phyloP scores from a whole-genome alignment of 345 rosid genomes.

The Salix udensis region DNA sequence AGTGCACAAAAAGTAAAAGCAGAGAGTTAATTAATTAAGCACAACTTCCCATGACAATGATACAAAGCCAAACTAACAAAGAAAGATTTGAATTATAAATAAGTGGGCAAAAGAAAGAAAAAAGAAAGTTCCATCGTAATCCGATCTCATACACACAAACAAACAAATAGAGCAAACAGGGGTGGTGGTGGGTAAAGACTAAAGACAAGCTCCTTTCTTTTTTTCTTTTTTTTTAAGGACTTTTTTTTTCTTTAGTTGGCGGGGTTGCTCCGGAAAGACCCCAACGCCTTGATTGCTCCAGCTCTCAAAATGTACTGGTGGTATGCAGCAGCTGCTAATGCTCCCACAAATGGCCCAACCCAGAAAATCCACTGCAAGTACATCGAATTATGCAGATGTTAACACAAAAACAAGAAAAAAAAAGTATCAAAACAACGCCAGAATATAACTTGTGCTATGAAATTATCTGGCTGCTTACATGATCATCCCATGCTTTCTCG shows the following conservation, averaged over 20 bases:
- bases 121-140: constrained; percentile 2
- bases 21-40: background rate
- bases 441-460: background rate
- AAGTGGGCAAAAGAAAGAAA: background rate
- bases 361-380: constrained; percentile 63
- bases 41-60: constrained; percentile 21
- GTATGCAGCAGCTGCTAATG: constrained; percentile 67
- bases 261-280: constrained; percentile 65
- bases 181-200: background rate
- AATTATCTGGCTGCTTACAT: constrained; percentile 19
- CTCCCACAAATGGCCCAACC: constrained; percentile 67
- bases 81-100: constrained; percentile 7
- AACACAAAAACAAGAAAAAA: background rate
- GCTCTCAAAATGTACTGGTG: constrained; percentile 59
- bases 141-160: constrained; percentile 26
- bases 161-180: constrained; percentile 12
- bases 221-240: background rate
- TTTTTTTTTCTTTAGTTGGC: constrained; percentile 27
- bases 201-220: constrained; percentile 1
- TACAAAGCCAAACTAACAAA: constrained; percentile 18
- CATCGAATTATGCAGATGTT: background rate
- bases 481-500: constrained; percentile 55
- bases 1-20: background rate
- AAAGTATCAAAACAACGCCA: background rate
- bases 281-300: constrained; percentile 56